Percentiles rank a stretch among this genome's conserved stretches.
These are phyloP conservation scores for Metschnikowia arizonensis DNA, from an alignment of 805 yeast species.

Conservation along the genomic window DNA sequence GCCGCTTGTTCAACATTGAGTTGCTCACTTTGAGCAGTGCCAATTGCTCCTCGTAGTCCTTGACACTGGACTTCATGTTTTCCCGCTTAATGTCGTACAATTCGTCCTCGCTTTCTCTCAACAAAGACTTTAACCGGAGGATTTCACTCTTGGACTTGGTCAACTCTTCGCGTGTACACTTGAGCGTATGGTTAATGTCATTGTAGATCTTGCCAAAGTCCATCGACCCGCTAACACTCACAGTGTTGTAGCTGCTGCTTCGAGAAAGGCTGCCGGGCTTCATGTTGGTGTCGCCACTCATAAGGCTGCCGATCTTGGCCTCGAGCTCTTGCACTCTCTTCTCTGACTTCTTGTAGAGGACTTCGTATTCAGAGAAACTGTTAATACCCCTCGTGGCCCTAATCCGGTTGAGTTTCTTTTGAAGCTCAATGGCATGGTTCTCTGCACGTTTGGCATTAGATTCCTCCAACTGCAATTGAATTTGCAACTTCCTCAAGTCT, in stretches of 20 bases:
- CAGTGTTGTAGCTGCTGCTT: conserved; percentile 34
- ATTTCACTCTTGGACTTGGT: conserved; percentile 39
- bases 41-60: conserved; percentile 34
- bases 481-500: conserved; percentile 48
- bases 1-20: conserved; percentile 53
- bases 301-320: conserved; percentile 15
- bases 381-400: conserved; percentile 39
- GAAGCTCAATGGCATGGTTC: conserved; percentile 42
- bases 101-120: conserved; percentile 43
- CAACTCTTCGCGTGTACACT: conserved; percentile 42
- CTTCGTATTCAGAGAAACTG: conserved; percentile 33
- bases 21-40: conserved; percentile 54
- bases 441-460: conserved; percentile 50
- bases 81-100: conserved; percentile 41
- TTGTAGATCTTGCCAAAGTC: conserved; percentile 49
- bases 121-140: conserved; percentile 36
- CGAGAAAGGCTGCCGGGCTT: conserved; percentile 18
- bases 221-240: conserved; percentile 22
- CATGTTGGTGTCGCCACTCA: conserved; percentile 9
- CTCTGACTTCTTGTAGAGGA: conserved; percentile 34
- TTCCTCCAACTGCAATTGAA: conserved; percentile 49
- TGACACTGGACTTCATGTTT: conserved; percentile 35
- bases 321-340: conserved; percentile 32
- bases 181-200: conserved; percentile 45
- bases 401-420: conserved; percentile 38